A percentile compares a stretch with the other conserved stretches of the same genome.
These are phyloP conservation scores for Clavispora vitiphila DNA, from an alignment of 805 yeast species.

Conservation along the genomic window DNA sequence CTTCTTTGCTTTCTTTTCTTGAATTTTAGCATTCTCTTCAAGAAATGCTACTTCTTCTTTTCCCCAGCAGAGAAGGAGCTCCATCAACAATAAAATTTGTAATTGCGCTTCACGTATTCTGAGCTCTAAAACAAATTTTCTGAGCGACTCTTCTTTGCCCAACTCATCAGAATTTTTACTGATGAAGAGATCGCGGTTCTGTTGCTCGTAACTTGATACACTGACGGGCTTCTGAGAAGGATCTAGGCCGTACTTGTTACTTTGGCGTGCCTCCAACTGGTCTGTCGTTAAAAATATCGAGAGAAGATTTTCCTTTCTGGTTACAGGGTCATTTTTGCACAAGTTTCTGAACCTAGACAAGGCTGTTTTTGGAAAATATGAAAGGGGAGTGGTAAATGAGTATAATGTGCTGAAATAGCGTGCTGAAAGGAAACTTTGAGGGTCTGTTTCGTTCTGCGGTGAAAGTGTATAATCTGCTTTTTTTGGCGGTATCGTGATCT, in stretches of 20 bases:
- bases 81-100: constrained; percentile 46
- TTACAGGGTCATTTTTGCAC: constrained; percentile 24
- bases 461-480: constrained; percentile 5
- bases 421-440: constrained; percentile 25
- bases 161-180: constrained; percentile 5
- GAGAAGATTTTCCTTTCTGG: constrained; percentile 19
- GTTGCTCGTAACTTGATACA: constrained; percentile 16
- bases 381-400: constrained; percentile 36
- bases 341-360: constrained; percentile 42
- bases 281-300: constrained; percentile 30
- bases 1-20: constrained; percentile 23
- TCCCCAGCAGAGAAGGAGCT: constrained; percentile 32
- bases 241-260: constrained; percentile 24
- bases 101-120: constrained; percentile 55
- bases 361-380: constrained; percentile 46
- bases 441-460: constrained; percentile 19
- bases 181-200: constrained; percentile 18
- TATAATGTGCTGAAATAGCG: constrained; percentile 35
- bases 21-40: constrained; percentile 20
- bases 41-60: constrained; percentile 34
- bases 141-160: constrained; percentile 15
- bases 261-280: constrained; percentile 40
- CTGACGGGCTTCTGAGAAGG: not conserved
- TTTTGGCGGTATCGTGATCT: not conserved
- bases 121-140: constrained; percentile 32